phyloP scores from a whole-genome alignment of 805 yeast genomes.

The Clavispora asparagi region DNA sequence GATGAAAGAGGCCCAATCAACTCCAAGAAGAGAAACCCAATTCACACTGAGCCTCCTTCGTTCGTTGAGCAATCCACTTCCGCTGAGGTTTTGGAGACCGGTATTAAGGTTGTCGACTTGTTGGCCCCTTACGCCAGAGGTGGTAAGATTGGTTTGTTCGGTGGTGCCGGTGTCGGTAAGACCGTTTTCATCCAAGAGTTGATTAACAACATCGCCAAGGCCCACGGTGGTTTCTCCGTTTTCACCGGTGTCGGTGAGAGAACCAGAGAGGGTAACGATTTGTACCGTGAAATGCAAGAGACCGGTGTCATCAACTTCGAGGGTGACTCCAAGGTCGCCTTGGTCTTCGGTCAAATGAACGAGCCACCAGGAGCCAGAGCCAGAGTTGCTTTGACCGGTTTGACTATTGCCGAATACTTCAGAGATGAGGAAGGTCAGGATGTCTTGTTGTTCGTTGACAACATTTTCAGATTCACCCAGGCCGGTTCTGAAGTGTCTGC shows the following conservation, averaged over 20 bases:
- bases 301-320: conserved; percentile 99
- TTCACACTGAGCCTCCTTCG: conserved; percentile 96
- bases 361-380: conserved; percentile 99
- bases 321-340: conserved; percentile 99
- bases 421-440: conserved; percentile 99
- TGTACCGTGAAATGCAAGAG: conserved; percentile 99
- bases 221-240: conserved; percentile 99
- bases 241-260: conserved; percentile 99
- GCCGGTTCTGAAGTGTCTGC: conserved; percentile 99
- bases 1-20: conserved; percentile 99
- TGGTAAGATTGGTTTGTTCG: conserved; percentile 99
- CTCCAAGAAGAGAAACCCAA: conserved; percentile 90
- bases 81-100: conserved; percentile 98
- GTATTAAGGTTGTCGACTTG: conserved; percentile 99
- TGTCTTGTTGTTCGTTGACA: conserved; percentile 98
- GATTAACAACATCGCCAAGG: conserved; percentile 99
- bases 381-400: conserved; percentile 99
- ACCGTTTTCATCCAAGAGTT: conserved; percentile 99
- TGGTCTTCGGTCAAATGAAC: conserved; percentile 99
- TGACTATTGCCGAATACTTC: conserved; percentile 99
- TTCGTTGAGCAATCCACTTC: conserved; percentile 96
- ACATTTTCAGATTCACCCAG: conserved; percentile 99
- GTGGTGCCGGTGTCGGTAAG: conserved; percentile 99
- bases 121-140: conserved; percentile 99
- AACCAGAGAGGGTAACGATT: conserved; percentile 99